A percentile compares a stretch with the other conserved stretches of the same genome.
Conservation (phyloP, 2,329 filamentous ascomycete species). For the Diaporthe sp. region DNA sequence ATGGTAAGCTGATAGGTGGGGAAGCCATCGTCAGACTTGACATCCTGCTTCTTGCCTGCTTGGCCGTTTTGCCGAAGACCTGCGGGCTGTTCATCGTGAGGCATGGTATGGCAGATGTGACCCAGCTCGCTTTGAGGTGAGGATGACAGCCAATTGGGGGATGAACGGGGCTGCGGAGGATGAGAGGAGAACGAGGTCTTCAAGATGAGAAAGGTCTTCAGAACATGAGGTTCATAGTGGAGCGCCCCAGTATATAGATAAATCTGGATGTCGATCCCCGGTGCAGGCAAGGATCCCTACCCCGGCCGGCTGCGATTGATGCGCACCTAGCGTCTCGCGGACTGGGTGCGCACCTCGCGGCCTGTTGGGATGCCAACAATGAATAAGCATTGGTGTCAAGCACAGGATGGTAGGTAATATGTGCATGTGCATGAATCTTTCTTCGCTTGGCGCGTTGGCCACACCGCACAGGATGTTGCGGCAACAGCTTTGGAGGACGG, state of each 20-base stretch:
- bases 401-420: not conserved
- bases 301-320: not conserved
- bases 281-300: not conserved
- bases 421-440: constrained; percentile 16
- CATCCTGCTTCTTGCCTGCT: not conserved
- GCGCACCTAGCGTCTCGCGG: not conserved
- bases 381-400: not conserved
- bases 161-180: not conserved
- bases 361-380: not conserved
- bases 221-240: constrained; percentile 17
- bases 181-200: not conserved
- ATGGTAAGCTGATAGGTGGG: constrained; percentile 60
- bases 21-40: constrained; percentile 45
- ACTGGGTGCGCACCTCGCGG: not conserved
- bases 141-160: not conserved
- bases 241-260: constrained; percentile 24
- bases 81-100: constrained; percentile 11
- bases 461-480: constrained; percentile 8
- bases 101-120: constrained; percentile 22
- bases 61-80: not conserved
- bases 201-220: not conserved
- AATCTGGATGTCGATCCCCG: constrained; percentile 24
- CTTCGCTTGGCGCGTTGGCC: not conserved
- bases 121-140: not conserved
- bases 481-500: constrained; percentile 1